These are phyloP conservation scores for Scutellaria minor DNA, from an alignment of 257 asterid genomes.

Conservation along the genomic window DNA sequence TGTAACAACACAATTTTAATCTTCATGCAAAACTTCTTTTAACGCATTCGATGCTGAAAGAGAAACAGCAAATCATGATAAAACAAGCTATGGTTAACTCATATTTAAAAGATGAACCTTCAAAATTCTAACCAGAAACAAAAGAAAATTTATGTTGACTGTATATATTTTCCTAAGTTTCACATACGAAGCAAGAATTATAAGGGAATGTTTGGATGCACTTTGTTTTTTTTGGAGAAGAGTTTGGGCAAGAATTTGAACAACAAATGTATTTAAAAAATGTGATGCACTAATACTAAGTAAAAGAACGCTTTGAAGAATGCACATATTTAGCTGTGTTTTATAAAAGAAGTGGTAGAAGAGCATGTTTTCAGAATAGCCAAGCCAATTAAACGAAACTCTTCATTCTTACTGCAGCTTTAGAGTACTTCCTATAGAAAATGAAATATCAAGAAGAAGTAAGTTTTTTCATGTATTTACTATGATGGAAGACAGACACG, in stretches of 20 bases:
- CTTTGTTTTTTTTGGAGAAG: neutral
- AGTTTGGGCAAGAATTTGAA: conserved; percentile 1
- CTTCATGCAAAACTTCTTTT: neutral
- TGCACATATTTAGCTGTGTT: neutral
- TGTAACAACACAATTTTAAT: neutral
- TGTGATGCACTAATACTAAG: neutral
- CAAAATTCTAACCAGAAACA: neutral
- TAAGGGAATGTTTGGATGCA: neutral
- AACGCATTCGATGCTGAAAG: neutral
- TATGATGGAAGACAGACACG: conserved; percentile 2
- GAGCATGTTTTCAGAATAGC: neutral
- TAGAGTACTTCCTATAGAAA: neutral
- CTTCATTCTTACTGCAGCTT: neutral
- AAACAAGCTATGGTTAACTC: neutral
- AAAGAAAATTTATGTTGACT: neutral
- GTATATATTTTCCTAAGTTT: too few species aligned
- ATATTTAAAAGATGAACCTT: neutral
- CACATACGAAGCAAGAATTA: conserved; percentile 15
- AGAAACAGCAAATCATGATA: neutral
- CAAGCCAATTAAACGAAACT: neutral
- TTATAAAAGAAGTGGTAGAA: neutral
- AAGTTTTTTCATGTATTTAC: neutral
- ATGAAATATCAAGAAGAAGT: neutral
- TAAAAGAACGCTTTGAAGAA: neutral
- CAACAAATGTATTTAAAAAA: conserved; percentile 1